Evolutionary conservation across 805 yeast genomes (phyloP), one percentile per base, ranked within the genome.

Genomic region (Saturnispora galanensis): DNA sequence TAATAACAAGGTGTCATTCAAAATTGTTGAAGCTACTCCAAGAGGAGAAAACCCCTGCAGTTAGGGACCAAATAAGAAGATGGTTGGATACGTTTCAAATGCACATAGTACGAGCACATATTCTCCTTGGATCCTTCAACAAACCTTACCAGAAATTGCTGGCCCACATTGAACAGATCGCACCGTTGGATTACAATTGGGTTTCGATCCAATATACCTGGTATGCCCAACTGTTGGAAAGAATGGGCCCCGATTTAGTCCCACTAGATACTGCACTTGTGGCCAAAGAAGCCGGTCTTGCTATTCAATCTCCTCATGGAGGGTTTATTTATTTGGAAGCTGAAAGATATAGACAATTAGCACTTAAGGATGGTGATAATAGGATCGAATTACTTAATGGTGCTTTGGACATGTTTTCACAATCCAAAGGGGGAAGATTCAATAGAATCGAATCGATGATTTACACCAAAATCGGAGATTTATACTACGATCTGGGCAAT

Each of bases 121-220:
- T 84, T 21, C 76, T 82, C 11, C 47, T 75, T 11, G 83, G 75
- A 35, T 77, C 74, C 48, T 71, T 82, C 1, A 67, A 77, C 33
- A 52, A 67, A 39, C 85, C 89, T 0, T 74, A 77, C 52, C 67
- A 71, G 47, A 82, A 79, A 56, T 86, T 84, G 56, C 70, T 70
- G 33, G 67, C 74, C 15, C 96, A 86, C 63, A 55, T 83, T 1
- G 69, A 69, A 30, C 73, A 72, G 39, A 75, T 81, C 1, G 51
- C 67, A 8, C 60, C 49, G 1, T 57, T 63, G 17, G 50, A 54
- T 8, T 50, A 56, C 17, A 58, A 68, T 35, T 84, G 94, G 94
- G 53, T 70, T 10, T 71, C 80, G 0, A 55, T 63, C n/a, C 94
- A 84, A 55, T 73, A 76, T 50, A 71, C 76, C 35, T 74, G 83